Evolutionary conservation across 2,329 filamentous ascomycete genomes (phyloP).

Genomic region (Amylocarpus encephaloides): DNA sequence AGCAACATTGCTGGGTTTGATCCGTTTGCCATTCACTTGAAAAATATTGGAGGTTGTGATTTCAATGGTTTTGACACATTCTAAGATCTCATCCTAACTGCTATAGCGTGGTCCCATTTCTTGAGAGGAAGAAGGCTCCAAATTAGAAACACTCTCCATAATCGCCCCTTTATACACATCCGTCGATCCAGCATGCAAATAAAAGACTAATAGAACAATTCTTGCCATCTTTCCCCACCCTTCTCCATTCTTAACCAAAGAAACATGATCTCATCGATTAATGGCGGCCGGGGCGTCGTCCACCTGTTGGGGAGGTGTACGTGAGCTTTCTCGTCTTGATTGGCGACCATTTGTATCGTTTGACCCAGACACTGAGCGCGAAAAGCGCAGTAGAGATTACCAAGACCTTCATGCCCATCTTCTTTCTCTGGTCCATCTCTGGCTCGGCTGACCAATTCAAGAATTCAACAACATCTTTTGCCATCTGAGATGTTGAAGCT

Average conservation of each 20-base stretch:
- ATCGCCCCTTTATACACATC: constrained; percentile 10
- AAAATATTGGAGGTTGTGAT: constrained; percentile 1
- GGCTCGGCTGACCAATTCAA: constrained; percentile 99
- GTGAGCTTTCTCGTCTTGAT: constrained; percentile 93
- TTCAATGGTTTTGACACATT: constrained; percentile 29
- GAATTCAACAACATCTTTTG: constrained; percentile 98
- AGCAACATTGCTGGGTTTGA: too few species aligned
- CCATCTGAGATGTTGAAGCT: constrained; percentile 96
- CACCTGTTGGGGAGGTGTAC: constrained; percentile 65
- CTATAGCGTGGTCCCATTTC: neutral
- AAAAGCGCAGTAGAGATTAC: constrained; percentile 72
- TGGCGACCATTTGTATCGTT: constrained; percentile 98
- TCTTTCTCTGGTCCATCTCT: constrained; percentile 99
- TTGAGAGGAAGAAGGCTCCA: constrained; percentile 11
- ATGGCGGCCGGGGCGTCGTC: constrained; percentile 15
- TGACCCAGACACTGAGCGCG: constrained; percentile 90
- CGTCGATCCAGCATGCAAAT: constrained; percentile 15
- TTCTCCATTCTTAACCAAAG: constrained; percentile 19
- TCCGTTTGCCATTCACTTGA: neutral
- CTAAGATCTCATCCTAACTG: constrained; percentile 23
- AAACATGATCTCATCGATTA: constrained; percentile 18
- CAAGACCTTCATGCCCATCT: constrained; percentile 97
- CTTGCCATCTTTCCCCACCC: constrained; percentile 16
- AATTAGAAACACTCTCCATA: constrained; percentile 20
- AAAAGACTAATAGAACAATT: constrained; percentile 32